Percentiles rank a stretch among this genome's conserved stretches.
These are phyloP conservation scores for Pholiota microspora DNA, from an alignment of 768 basidiomycete genomes.

Conservation along the genomic window DNA sequence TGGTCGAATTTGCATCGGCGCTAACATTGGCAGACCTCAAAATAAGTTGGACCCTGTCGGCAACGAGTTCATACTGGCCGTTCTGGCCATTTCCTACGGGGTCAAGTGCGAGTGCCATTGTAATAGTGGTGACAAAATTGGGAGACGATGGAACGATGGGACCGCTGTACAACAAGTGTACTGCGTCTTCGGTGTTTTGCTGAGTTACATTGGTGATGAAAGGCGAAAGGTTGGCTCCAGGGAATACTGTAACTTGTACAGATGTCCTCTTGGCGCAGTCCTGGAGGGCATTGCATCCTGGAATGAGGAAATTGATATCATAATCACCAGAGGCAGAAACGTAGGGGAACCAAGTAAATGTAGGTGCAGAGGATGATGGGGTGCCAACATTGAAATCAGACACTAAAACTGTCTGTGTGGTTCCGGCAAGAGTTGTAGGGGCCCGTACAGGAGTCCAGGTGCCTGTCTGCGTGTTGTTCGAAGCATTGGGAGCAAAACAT, in stretches of 20 bases:
- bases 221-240: constrained; percentile 63
- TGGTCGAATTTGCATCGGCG: constrained; percentile 26
- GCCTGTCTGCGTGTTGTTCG: constrained; percentile 66
- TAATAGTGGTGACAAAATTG: constrained; percentile 70
- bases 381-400: constrained; percentile 67
- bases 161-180: constrained; percentile 72
- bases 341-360: constrained; percentile 87
- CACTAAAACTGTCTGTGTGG: constrained; percentile 71
- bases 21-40: constrained; percentile 61
- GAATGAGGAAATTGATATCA: constrained; percentile 78
- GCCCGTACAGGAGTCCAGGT: constrained; percentile 64
- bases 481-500: constrained; percentile 77
- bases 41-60: constrained; percentile 79
- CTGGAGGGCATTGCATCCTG: constrained; percentile 79
- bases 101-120: constrained; percentile 65
- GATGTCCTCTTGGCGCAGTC: constrained; percentile 81
- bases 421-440: constrained; percentile 76
- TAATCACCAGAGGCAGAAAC: constrained; percentile 90
- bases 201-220: constrained; percentile 74
- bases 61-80: constrained; percentile 79
- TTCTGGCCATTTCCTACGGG: constrained; percentile 63
- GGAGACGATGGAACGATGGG: constrained; percentile 74
- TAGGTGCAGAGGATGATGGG: constrained; percentile 58
- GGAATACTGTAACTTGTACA: constrained; percentile 81
- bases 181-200: constrained; percentile 61